A percentile compares a stretch with the other conserved stretches of the same genome.
Conservation (phyloP, 768 basidiomycete species). For the Leccinellum albellum region DNA sequence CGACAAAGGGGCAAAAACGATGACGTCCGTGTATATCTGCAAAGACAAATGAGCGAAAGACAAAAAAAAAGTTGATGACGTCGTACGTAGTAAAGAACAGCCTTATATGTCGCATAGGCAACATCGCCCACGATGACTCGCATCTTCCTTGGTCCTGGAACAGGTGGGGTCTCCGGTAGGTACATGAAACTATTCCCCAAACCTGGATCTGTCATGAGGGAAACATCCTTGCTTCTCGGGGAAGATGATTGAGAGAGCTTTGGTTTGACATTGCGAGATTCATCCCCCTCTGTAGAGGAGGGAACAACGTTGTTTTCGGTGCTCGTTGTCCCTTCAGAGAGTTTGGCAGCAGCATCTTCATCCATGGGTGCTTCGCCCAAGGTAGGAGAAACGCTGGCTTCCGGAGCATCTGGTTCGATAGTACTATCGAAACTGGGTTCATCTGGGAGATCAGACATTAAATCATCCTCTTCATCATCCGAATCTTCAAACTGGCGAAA, state of each 20-base stretch:
- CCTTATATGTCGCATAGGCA: constrained; percentile 60
- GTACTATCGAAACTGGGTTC: constrained; percentile 30
- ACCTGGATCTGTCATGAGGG: constrained; percentile 17
- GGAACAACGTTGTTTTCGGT: not conserved
- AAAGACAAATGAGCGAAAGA: constrained; percentile 1
- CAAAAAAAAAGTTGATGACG: not conserved
- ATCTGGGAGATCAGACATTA: constrained; percentile 32
- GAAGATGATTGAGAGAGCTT: constrained; percentile 40
- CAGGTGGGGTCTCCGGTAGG: not conserved
- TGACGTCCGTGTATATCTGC: constrained; percentile 81
- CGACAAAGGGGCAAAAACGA: constrained; percentile 79
- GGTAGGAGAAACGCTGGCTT: not conserved
- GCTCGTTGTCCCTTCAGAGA: not conserved
- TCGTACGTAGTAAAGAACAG: constrained; percentile 74
- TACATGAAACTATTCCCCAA: not conserved
- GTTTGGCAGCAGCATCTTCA: constrained; percentile 5
- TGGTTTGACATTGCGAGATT: constrained; percentile 27
- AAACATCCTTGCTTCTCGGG: constrained; percentile 28
- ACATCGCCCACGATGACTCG: constrained; percentile 54
- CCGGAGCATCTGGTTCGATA: constrained; percentile 21
- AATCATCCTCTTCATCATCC: constrained; percentile 50
- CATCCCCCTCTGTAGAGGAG: constrained; percentile 7
- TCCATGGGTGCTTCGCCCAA: not conserved
- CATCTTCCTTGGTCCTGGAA: constrained; percentile 48
- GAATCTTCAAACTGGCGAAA: constrained; percentile 44